These are phyloP conservation scores for Kwoniella europaea DNA, from an alignment of 768 basidiomycete species.

Conservation along the genomic window DNA sequence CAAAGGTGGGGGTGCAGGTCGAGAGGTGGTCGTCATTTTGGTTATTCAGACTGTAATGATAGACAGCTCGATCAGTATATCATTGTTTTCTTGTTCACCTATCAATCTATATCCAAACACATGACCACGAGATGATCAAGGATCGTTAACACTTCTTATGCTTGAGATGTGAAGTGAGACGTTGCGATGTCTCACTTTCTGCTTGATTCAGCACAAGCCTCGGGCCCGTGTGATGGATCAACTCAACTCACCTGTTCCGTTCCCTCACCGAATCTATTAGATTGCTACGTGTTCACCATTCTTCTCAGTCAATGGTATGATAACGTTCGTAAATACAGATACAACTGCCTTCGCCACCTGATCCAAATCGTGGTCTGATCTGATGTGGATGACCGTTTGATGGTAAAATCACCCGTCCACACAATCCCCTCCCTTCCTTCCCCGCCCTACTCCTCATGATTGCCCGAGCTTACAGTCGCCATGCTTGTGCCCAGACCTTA, in stretches of 20 bases:
- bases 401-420: not conserved
- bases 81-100: too few species aligned
- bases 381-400: not conserved
- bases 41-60: not conserved
- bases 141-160: too few species aligned
- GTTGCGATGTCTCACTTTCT: not conserved
- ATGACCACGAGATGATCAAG: not conserved
- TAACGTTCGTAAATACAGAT: too few species aligned
- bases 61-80: not conserved
- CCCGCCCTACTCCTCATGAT: not conserved
- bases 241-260: not conserved
- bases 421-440: not conserved
- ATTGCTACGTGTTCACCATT: not conserved
- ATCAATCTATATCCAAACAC: not conserved
- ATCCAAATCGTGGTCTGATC: not conserved
- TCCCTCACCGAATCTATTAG: too few species aligned
- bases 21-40: slow-evolving; percentile 23
- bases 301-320: not conserved
- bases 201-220: not conserved
- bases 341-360: not conserved
- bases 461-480: not conserved
- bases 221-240: not conserved
- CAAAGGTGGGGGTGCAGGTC: slow-evolving; percentile 22
- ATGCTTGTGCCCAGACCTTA: not conserved
- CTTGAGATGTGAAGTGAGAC: not conserved